These are phyloP conservation scores for Bipolaris victoriae DNA, from an alignment of 2,329 filamentous ascomycete species.

Conservation along the genomic window DNA sequence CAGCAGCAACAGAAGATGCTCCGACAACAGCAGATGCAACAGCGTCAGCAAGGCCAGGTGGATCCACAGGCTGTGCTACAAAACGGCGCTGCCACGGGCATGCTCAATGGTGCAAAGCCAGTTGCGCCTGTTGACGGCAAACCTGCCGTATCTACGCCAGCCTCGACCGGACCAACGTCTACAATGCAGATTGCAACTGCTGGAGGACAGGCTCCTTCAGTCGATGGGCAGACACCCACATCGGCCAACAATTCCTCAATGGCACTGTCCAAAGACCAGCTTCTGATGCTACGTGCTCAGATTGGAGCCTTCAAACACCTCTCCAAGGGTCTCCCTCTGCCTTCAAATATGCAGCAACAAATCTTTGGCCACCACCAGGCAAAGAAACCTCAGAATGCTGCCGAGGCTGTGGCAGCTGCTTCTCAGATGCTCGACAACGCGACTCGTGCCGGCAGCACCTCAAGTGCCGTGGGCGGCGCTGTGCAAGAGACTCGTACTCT, in stretches of 20 bases:
- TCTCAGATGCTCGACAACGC: slow-evolving; percentile 61
- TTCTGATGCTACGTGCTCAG: slow-evolving; percentile 79
- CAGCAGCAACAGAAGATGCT: slow-evolving; percentile 49
- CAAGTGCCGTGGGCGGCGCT: slow-evolving; percentile 51
- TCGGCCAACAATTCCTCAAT: slow-evolving; percentile 34
- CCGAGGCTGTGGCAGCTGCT: slow-evolving; percentile 52
- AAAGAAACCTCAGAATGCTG: slow-evolving; percentile 55
- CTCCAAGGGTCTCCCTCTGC: slow-evolving; percentile 84
- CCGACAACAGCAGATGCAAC: slow-evolving; percentile 57
- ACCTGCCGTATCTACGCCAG: slow-evolving; percentile 21
- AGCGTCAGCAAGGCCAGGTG: slow-evolving; percentile 61
- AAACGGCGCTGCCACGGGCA: slow-evolving; percentile 50
- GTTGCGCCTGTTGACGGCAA: slow-evolving; percentile 32
- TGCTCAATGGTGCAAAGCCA: slow-evolving; percentile 57
- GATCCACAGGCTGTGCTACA: slow-evolving; percentile 57
- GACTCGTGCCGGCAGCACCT: slow-evolving; percentile 46
- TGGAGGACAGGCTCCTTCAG: slow-evolving; percentile 36
- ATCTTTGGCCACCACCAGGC: slow-evolving; percentile 75
- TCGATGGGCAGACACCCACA: slow-evolving; percentile 49
- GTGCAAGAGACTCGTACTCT: slow-evolving; percentile 37
- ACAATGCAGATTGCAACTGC: slow-evolving; percentile 34
- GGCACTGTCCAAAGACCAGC: slow-evolving; percentile 67
- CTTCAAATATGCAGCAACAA: slow-evolving; percentile 77
- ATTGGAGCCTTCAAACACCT: slow-evolving; percentile 91
- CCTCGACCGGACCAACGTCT: slow-evolving; percentile 32